Conservation (phyloP, 2,329 filamentous ascomycete genomes). For the Trichoderma sp. region DNA sequence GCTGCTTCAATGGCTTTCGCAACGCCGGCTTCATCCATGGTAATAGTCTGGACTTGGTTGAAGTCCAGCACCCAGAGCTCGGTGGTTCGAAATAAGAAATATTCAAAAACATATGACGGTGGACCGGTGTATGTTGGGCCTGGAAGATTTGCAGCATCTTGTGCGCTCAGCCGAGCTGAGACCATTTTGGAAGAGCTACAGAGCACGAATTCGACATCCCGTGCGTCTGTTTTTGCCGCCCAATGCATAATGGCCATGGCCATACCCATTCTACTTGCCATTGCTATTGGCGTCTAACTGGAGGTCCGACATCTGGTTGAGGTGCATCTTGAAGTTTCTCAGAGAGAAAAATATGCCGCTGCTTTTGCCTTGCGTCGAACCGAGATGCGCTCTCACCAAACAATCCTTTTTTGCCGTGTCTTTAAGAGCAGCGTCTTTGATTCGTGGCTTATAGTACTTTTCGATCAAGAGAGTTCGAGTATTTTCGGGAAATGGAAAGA, state of each 20-base stretch:
- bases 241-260: slow-evolving; percentile 35
- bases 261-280: slow-evolving; percentile 27
- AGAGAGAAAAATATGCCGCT: slow-evolving; percentile 27
- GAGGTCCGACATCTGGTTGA: slow-evolving; percentile 31
- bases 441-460: slow-evolving; percentile 20
- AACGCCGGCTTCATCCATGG: slow-evolving; percentile 25
- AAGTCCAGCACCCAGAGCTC: slow-evolving; percentile 34
- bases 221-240: slow-evolving; percentile 29
- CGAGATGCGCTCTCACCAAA: slow-evolving; percentile 26
- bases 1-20: slow-evolving; percentile 23
- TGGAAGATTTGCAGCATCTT: not conserved
- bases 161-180: not conserved
- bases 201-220: slow-evolving; percentile 35
- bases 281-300: slow-evolving; percentile 22
- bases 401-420: slow-evolving; percentile 26
- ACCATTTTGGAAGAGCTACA: slow-evolving; percentile 22
- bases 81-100: slow-evolving; percentile 20
- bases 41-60: slow-evolving; percentile 28
- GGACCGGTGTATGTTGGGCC: not conserved
- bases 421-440: slow-evolving; percentile 5
- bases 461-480: slow-evolving; percentile 25
- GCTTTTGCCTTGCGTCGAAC: slow-evolving; percentile 11
- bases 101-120: not conserved
- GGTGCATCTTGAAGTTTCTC: slow-evolving; percentile 33
- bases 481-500: slow-evolving; percentile 26